Conservation (phyloP, 768 basidiomycete genomes). For the Hericium erinaceus region DNA sequence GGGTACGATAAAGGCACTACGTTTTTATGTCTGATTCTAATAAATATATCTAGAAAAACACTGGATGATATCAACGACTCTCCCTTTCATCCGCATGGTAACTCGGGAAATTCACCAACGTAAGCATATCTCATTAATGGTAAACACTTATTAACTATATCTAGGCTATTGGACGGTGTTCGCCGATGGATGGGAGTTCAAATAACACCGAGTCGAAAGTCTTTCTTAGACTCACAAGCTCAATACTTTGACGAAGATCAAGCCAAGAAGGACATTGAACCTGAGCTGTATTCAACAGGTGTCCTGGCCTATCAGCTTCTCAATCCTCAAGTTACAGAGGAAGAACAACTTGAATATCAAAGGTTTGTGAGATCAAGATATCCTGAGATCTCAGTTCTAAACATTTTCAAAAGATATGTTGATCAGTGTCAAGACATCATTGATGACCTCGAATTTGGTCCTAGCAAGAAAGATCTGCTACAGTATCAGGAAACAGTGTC, state of each 20-base stretch:
- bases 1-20: constrained; percentile 39
- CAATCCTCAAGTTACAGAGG: constrained; percentile 10
- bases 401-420: neutral
- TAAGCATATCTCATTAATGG: constrained; percentile 11
- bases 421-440: constrained; percentile 3
- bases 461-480: neutral
- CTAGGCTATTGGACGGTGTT: constrained; percentile 70
- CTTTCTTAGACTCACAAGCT: neutral
- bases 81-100: constrained; percentile 62
- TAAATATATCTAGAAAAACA: constrained; percentile 43
- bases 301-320: constrained; percentile 6
- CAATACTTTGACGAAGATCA: neutral
- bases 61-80: constrained; percentile 59
- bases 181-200: constrained; percentile 67
- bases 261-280: constrained; percentile 3
- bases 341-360: constrained; percentile 14
- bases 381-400: neutral
- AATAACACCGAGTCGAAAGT: constrained; percentile 17
- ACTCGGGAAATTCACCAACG: constrained; percentile 27
- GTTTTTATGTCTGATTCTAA: neutral
- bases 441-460: neutral
- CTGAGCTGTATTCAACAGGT: constrained; percentile 7
- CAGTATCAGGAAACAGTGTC: neutral
- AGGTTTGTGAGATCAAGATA: neutral
- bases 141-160: neutral